These are phyloP conservation scores for Zymoseptoria tritici DNA, from an alignment of 2,329 filamentous ascomycete species.

Conservation along the genomic window DNA sequence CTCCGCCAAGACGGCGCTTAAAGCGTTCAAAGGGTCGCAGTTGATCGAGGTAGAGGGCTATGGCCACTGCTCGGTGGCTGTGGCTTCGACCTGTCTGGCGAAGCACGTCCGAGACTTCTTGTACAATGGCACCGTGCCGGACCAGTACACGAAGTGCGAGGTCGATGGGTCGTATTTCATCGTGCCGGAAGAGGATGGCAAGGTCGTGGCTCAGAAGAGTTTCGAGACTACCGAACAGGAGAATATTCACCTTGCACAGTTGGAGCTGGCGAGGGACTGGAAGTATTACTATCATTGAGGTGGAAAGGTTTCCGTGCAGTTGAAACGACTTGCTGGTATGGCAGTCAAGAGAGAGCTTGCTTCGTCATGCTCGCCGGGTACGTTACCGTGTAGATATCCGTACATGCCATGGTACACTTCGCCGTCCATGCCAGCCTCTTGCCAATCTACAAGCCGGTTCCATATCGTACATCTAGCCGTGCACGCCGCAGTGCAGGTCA, in stretches of 20 bases:
- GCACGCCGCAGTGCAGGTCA: background rate
- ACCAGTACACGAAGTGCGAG: slow-evolving; percentile 14
- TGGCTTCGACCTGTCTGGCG: slow-evolving; percentile 16
- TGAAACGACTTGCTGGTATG: background rate
- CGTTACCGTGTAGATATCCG: too few relatives aligned
- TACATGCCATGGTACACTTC: too few relatives aligned
- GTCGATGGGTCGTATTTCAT: slow-evolving; percentile 19
- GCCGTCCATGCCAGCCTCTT: too few relatives aligned
- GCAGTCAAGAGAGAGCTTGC: background rate
- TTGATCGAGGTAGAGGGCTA: slow-evolving; percentile 17
- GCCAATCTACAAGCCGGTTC: too few relatives aligned
- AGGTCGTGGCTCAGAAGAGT: slow-evolving; percentile 10
- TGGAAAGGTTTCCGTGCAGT: background rate
- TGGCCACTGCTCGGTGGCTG: slow-evolving; percentile 16
- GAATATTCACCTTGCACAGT: slow-evolving; percentile 17
- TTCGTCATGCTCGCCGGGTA: background rate
- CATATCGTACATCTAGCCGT: background rate
- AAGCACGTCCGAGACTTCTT: slow-evolving; percentile 15
- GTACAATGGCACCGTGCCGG: slow-evolving; percentile 14
- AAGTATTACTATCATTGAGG: background rate
- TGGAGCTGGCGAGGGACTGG: slow-evolving; percentile 19
- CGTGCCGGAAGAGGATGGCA: slow-evolving; percentile 18
- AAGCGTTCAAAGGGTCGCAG: slow-evolving; percentile 11
- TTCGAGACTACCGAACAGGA: slow-evolving; percentile 11
- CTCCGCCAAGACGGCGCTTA: slow-evolving; percentile 12